Evolutionary conservation across 352 stramenopile species (phyloP), one percentile per base, ranked within the genome.

Genomic region (Peronosclerospora sorghi): DNA sequence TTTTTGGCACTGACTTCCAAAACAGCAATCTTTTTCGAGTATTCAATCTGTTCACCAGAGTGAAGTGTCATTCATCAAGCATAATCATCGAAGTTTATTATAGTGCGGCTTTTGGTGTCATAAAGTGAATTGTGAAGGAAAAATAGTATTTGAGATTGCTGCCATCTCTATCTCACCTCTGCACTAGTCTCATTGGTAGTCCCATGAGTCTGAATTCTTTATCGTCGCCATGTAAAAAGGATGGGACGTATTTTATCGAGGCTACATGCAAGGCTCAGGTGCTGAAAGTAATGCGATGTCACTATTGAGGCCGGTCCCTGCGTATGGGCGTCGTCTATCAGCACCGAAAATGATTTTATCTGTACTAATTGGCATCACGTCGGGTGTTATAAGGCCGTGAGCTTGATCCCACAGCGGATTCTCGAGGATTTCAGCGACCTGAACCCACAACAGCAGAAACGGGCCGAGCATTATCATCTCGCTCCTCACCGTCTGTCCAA

Each of bases 351-450:
- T 45, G 75, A 73, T 50, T 88, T 84, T 49, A 64, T 85, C 19
- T 86, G 75, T 59, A 86, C 86, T 51, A 86, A 88, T 54, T 88
- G 75, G 75, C 73, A 88, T 55, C 75, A 88, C 52, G 57, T 88
- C 46, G 71, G 84, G 56, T 88, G 75, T 59, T 88, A 84, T 52
- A 64, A 68, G 46, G 54, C 66, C 30, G 68, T 83, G 35, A 34
- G 55, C 27, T 48, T 62, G 37, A 83, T 88, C 29, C 68, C 70
- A 27, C 51, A 84, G n/a, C 30, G 58, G 20, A 73, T 65, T 40
- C 61, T 88, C 24, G 75, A 88, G 47, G 75, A 73, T 14, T 88
- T 82, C 47, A 48, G 39, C n/a, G 73, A 88, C 19, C 65, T 88
- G 17, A 52, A 76, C 36, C 38, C 60, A 9, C 24, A 60, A 35